Conservation (phyloP, 2,329 filamentous ascomycete genomes). For the Stachybotrys chartarum region DNA sequence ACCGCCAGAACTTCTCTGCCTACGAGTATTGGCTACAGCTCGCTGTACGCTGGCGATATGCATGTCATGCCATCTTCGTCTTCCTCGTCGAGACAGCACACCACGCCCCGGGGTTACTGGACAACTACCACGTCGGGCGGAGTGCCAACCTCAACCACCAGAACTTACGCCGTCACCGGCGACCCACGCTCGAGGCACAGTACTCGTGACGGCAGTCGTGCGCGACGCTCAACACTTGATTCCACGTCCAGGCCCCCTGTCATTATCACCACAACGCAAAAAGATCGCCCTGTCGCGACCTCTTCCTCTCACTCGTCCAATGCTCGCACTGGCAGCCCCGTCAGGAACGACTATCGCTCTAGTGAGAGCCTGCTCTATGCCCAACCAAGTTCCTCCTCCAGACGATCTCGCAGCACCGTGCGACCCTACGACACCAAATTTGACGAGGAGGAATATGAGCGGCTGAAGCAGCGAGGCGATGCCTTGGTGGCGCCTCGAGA, state of each 20-base stretch:
- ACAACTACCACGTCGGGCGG: slow-evolving; percentile 24
- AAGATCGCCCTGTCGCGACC: slow-evolving; percentile 25
- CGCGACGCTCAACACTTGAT: slow-evolving; percentile 46
- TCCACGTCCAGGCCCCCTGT: slow-evolving; percentile 42
- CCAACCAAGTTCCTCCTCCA: slow-evolving; percentile 49
- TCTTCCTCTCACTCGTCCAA: slow-evolving; percentile 28
- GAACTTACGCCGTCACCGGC: slow-evolving; percentile 49
- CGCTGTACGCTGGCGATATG: slow-evolving; percentile 45
- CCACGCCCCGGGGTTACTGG: slow-evolving; percentile 24
- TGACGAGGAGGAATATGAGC: slow-evolving; percentile 44
- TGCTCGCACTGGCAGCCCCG: slow-evolving; percentile 35
- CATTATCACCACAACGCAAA: slow-evolving; percentile 49
- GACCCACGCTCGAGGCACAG: slow-evolving; percentile 41
- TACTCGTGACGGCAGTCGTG: slow-evolving; percentile 39
- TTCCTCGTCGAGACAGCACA: slow-evolving; percentile 19
- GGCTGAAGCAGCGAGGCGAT: slow-evolving; percentile 42
- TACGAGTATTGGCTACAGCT: slow-evolving; percentile 40
- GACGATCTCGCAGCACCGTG: slow-evolving; percentile 39
- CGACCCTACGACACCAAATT: slow-evolving; percentile 38
- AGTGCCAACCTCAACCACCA: slow-evolving; percentile 35
- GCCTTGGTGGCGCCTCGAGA: slow-evolving; percentile 29
- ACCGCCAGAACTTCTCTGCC: slow-evolving; percentile 49
- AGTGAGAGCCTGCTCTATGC: slow-evolving; percentile 47
- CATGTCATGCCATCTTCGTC: slow-evolving; percentile 43
- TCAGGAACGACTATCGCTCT: slow-evolving; percentile 42